Evolutionary conservation across 139 green algal species (phyloP), one percentile per base, ranked within the genome.

Genomic region (Chlorella sp.): DNA sequence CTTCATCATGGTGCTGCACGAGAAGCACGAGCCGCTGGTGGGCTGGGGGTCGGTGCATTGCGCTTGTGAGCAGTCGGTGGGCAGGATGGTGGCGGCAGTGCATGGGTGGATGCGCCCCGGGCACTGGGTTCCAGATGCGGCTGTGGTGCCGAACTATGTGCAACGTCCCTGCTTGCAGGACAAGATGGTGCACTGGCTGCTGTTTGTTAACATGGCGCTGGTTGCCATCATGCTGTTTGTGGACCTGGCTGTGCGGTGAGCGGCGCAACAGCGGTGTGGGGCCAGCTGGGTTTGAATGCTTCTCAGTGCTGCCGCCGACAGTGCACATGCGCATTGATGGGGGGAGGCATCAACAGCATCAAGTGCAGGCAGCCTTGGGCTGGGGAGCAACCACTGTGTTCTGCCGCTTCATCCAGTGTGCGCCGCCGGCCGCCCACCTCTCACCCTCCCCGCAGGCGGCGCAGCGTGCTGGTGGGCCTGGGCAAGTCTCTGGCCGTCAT

Each of bases 1-100:
- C 20, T 89, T 91, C 65, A 32, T 92, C 38, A 92, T 92, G 89
- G 36, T 62, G 5, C 65, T 78, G 7, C 89, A 92, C 64, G 75
- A 87, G 56, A 92, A 92, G 80, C 74, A 81, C 74, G 74, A 81
- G 55, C 55, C 74, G 12, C 74, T 71, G 74, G 74, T 81, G 56
- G 32, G n/a, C 6, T 3, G 64, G 1, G 67, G 32, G 4, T 69
- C 28, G 12, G 2, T 67, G 60, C 60, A 67, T 51, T 67, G 60
- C 18, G 60, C 60, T 67, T 30, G 11, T 15, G 21, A n/a, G 28
- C 13, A 30, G 18, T 21, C 30, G 18, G 23, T 23, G n/a, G 3
- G 17, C 64, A 41, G 17, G 64, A 2, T 39, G n/a, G 64, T 71
- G 64, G 30, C 4, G 11, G 64, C 12, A 20, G 4, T n/a, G n/a